Evolutionary conservation across 176 grass and related monocot species (phyloP).

Genomic region (Saccharum spontaneum): DNA sequence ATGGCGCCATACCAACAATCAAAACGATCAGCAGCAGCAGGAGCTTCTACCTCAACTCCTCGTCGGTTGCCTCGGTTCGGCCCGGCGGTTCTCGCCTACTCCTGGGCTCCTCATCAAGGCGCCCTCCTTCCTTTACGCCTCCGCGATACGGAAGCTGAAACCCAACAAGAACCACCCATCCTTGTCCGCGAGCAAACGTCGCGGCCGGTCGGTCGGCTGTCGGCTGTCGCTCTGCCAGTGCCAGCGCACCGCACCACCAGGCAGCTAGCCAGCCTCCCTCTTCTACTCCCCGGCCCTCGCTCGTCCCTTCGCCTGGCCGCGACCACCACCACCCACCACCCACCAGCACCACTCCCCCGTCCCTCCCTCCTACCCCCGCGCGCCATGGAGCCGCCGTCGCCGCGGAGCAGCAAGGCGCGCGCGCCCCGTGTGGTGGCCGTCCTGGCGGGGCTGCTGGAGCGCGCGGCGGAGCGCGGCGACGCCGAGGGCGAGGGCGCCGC

Average conservation of each 20-base stretch:
- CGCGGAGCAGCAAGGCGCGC: conserved; percentile 3
- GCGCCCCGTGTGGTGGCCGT: conserved; percentile 50
- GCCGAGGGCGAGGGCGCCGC: neutral
- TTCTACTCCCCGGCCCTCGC: too few relatives aligned
- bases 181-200: neutral
- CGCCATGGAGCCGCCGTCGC: too few relatives aligned
- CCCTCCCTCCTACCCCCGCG: too few relatives aligned
- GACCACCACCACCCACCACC: neutral
- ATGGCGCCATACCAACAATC: too few relatives aligned
- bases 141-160: neutral
- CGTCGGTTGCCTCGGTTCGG: too few relatives aligned
- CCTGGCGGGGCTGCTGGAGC: conserved; percentile 61
- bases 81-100: too few relatives aligned
- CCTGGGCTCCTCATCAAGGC: neutral
- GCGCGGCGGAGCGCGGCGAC: conserved; percentile 42
- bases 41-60: too few relatives aligned
- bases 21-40: too few relatives aligned
- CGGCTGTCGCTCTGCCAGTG: neutral
- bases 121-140: neutral
- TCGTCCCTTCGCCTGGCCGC: neutral
- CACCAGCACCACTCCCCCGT: neutral
- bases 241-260: too few relatives aligned
- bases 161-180: too few relatives aligned
- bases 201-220: neutral
- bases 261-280: too few relatives aligned